phyloP scores from a whole-genome alignment of 768 basidiomycete genomes.

The Phaeolepiota aurea region DNA sequence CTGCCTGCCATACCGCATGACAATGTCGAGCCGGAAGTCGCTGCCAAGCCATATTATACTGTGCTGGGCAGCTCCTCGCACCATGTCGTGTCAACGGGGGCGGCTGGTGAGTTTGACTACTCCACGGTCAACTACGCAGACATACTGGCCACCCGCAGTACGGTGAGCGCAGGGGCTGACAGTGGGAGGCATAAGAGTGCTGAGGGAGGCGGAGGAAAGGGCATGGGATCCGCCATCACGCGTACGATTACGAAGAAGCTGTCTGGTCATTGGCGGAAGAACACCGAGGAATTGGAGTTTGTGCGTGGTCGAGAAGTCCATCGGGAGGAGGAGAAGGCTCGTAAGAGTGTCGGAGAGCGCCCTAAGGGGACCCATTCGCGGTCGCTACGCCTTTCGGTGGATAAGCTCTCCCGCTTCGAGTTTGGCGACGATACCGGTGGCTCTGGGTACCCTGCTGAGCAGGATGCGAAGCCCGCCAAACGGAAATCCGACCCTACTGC shows the following conservation, averaged over 20 bases:
- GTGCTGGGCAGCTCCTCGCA: slow-evolving; percentile 42
- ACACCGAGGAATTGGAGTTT: slow-evolving; percentile 9
- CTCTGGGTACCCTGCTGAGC: background rate
- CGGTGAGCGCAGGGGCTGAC: background rate
- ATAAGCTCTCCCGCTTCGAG: slow-evolving; percentile 12
- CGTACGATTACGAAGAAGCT: slow-evolving; percentile 21
- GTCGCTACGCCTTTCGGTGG: slow-evolving; percentile 24
- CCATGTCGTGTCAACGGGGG: slow-evolving; percentile 33
- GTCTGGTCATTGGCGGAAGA: slow-evolving; percentile 23
- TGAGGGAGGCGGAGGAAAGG: slow-evolving; percentile 5
- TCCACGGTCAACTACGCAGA: slow-evolving; percentile 5
- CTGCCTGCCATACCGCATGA: no score
- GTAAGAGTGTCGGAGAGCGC: background rate
- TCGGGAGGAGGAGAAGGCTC: slow-evolving; percentile 19
- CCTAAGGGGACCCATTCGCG: slow-evolving; percentile 10
- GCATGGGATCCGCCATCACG: slow-evolving; percentile 12
- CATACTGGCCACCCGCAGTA: background rate
- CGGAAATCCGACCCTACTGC: slow-evolving; percentile 2
- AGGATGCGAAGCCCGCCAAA: background rate
- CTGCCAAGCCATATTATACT: slow-evolving; percentile 43
- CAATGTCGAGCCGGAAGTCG: no score
- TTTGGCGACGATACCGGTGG: background rate
- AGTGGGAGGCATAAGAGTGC: slow-evolving; percentile 5
- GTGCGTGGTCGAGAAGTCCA: slow-evolving; percentile 19
- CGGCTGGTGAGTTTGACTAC: slow-evolving; percentile 30